Conservation (phyloP, 1,139 yeast species). For the Saccharomyces hybrid region DNA sequence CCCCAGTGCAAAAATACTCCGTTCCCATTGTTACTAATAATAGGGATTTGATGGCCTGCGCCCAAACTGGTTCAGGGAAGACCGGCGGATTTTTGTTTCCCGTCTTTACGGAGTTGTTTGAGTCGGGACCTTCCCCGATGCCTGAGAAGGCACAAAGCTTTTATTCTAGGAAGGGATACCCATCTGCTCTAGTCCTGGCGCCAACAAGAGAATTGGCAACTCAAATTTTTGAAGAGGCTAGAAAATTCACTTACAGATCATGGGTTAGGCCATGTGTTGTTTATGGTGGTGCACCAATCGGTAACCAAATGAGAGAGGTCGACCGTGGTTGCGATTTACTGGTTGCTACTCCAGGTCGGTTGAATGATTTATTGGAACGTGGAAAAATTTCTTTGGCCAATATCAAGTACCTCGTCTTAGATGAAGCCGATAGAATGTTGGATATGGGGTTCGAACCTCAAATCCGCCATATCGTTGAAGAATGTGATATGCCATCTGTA, state of each 20-base stretch:
- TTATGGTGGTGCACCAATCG: constrained; percentile 95
- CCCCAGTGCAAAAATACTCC: constrained; percentile 97
- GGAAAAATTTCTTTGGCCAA: constrained; percentile 82
- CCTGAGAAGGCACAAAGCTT: constrained; percentile 41
- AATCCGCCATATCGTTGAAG: constrained; percentile 94
- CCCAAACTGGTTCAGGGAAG: constrained; percentile 99
- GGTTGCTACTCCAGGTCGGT: constrained; percentile 98
- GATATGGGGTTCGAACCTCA: constrained; percentile 99
- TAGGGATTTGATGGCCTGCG: constrained; percentile 98
- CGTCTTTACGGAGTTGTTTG: constrained; percentile 80
- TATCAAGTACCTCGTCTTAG: constrained; percentile 86
- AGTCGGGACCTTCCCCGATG: constrained; percentile 69
- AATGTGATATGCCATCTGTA: constrained; percentile 92
- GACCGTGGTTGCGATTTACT: constrained; percentile 90
- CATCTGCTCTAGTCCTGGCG: constrained; percentile 89
- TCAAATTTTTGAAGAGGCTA: constrained; percentile 91
- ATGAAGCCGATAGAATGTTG: constrained; percentile 99
- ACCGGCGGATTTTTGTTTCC: constrained; percentile 99
- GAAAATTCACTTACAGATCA: constrained; percentile 91
- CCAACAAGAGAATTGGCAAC: constrained; percentile 98
- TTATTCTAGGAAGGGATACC: constrained; percentile 72
- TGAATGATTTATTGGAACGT: constrained; percentile 88
- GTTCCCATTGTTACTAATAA: constrained; percentile 92
- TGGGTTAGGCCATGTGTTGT: constrained; percentile 97
- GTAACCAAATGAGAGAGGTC: constrained; percentile 75